These are phyloP conservation scores for Tylopilus microsporus DNA, from an alignment of 1,284 basidiomycete genomes.

Conservation along the genomic window DNA sequence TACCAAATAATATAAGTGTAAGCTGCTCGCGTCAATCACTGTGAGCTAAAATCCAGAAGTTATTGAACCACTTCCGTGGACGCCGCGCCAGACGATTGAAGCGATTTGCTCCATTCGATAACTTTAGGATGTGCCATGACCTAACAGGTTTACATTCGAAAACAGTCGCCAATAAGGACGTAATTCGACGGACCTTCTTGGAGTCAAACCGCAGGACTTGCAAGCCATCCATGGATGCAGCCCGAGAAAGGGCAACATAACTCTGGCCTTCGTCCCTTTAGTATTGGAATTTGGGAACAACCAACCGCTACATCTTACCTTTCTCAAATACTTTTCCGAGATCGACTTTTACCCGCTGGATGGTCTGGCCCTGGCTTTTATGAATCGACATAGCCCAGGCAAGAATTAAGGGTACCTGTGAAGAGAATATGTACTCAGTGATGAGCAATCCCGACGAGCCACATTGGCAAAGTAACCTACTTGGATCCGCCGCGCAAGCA, in stretches of 20 bases:
- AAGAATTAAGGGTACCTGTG: conserved; percentile 57
- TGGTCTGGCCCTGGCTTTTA: conserved; percentile 74
- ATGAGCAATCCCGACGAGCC: background rate
- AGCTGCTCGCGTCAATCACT: background rate
- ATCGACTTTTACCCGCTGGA: conserved; percentile 64
- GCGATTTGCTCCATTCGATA: conserved; percentile 41
- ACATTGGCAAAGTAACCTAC: conserved; percentile 9
- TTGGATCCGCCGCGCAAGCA: conserved; percentile 57
- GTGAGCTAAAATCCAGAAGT: background rate
- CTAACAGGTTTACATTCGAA: conserved; percentile 17
- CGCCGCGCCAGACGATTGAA: conserved; percentile 8
- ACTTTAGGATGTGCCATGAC: conserved; percentile 53
- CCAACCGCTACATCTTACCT: conserved; percentile 35
- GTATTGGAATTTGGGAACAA: background rate
- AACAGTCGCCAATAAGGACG: background rate
- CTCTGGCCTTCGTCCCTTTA: conserved; percentile 51
- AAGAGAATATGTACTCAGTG: background rate
- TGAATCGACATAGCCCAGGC: conserved; percentile 80
- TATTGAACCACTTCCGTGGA: background rate
- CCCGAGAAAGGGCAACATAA: conserved; percentile 81
- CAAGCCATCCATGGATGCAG: conserved; percentile 72
- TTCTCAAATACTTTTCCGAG: conserved; percentile 67
- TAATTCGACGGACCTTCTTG: conserved; percentile 46
- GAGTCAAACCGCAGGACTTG: conserved; percentile 75
- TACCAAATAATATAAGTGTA: conserved; percentile 15